These are phyloP conservation scores for Ophiostoma sp. DNA, from an alignment of 2,329 filamentous ascomycete species.

Conservation along the genomic window DNA sequence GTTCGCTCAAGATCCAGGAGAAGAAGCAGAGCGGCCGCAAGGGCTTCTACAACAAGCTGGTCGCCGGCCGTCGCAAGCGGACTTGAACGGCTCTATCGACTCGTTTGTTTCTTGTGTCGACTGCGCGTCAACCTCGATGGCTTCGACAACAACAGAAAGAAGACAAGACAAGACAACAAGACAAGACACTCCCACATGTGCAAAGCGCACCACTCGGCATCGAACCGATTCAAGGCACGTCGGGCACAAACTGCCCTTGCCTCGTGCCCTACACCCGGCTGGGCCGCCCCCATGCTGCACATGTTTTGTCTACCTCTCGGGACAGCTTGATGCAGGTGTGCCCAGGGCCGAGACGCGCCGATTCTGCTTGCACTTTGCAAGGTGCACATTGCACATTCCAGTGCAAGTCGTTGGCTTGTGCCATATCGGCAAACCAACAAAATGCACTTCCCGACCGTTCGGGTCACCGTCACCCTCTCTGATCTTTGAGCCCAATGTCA, in stretches of 20 bases:
- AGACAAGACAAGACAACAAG: background rate
- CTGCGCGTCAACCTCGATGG: background rate
- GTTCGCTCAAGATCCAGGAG: conserved; percentile 79
- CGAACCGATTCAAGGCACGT: background rate
- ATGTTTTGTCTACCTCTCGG: background rate
- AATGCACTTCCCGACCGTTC: background rate
- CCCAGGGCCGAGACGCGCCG: conserved; percentile 4
- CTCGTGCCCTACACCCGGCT: background rate
- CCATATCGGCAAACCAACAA: background rate
- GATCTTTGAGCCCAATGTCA: conserved; percentile 3
- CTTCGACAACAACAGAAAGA: background rate
- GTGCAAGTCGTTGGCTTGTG: background rate
- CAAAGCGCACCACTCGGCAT: background rate
- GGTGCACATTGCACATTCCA: background rate
- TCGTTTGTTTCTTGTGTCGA: background rate
- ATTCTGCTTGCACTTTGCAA: background rate
- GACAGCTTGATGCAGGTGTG: conserved; percentile 9
- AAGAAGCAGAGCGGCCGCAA: conserved; percentile 85
- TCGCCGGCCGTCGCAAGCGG: conserved; percentile 37
- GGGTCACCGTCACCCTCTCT: background rate
- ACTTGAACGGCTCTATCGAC: conserved; percentile 17
- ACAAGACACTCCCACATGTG: background rate
- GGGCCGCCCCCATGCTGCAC: background rate
- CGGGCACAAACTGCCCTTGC: background rate
- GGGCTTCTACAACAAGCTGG: conserved; percentile 76